phyloP scores from a whole-genome alignment of 768 basidiomycete species.

The Lentinula edodes region DNA sequence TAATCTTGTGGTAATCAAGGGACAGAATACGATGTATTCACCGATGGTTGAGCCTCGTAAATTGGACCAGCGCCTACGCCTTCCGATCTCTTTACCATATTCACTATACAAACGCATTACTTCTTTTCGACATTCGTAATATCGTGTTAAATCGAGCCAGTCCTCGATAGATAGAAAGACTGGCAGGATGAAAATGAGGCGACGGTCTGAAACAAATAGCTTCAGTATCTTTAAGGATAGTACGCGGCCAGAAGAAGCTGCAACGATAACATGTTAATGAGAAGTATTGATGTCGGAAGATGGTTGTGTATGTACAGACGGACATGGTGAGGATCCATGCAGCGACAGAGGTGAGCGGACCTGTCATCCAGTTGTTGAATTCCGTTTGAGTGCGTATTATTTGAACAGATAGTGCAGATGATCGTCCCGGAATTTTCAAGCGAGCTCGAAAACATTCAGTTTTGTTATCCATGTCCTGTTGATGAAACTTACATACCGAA shows the following conservation, averaged over 20 bases:
- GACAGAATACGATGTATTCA: slow-evolving; percentile 26
- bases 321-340: background rate
- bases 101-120: slow-evolving; percentile 79
- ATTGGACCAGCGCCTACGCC: slow-evolving; percentile 81
- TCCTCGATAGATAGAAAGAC: slow-evolving; percentile 86
- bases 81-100: slow-evolving; percentile 60
- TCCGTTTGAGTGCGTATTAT: slow-evolving; percentile 57
- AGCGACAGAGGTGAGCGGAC: slow-evolving; percentile 11
- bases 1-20: background rate
- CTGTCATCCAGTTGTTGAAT: slow-evolving; percentile 62
- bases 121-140: slow-evolving; percentile 59
- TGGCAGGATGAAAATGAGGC: slow-evolving; percentile 87
- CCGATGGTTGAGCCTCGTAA: slow-evolving; percentile 50
- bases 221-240: slow-evolving; percentile 57
- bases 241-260: slow-evolving; percentile 89
- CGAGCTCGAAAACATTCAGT: slow-evolving; percentile 47
- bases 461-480: background rate
- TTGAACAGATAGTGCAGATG: slow-evolving; percentile 47
- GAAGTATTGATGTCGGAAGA: slow-evolving; percentile 19
- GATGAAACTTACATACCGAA: slow-evolving; percentile 44
- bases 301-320: slow-evolving; percentile 32
- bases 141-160: slow-evolving; percentile 85
- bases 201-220: slow-evolving; percentile 50
- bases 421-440: slow-evolving; percentile 53
- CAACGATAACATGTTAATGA: slow-evolving; percentile 58